Evolutionary conservation across 2,329 filamentous ascomycete species (phyloP), one percentile per base, ranked within the genome.

Genomic region (Calonectria montana): DNA sequence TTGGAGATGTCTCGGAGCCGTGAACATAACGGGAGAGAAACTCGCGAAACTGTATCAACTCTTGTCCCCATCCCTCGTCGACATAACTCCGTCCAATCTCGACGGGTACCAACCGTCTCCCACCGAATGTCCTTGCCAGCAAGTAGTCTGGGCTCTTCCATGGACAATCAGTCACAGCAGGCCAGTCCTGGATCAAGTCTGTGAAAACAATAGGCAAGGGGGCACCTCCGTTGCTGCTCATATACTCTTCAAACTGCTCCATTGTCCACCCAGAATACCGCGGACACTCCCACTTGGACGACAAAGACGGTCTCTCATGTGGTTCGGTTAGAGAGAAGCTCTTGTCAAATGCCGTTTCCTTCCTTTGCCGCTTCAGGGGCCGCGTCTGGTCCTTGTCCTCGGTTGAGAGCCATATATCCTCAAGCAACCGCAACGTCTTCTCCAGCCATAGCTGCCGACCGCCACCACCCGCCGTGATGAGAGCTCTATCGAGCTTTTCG

Each of bases 11-110:
- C 57, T 18, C 27, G 43, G 62, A 13, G 16, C n/a, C 31, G 23
- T 74, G 80, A 71, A 97, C 88, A 79, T 94, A 92, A 1, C 82
- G 82, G 6, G 86, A 76, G 59, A 98, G 84, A 75, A 98, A 97
- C 1, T 92, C 86, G 6, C 85, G 84, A 77, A 98, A 97, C 0
- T 90, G 86, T 61, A 97, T 89, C 29, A 98, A 91, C 67, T 91
- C 89, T 82, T 98, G 96, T 0, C 92, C 91, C 96, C 96, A 98
- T 25, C 88, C 92, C 23, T 90, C 89, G 74, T 98, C 95, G 1
- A 95, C 96, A 80, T 98, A 99, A 79, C 93, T 97, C 57, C 94
- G 87, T 0, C 97, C 96, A 2, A 97, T 83, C 81, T 98, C 96
- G 3, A 98, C 89, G 0, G 96, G 96, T 0, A 98, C 94, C 0